Evolutionary conservation across 2,329 filamentous ascomycete species (phyloP), one percentile per base, ranked within the genome.

Genomic region (Epichloe aotearoae): DNA sequence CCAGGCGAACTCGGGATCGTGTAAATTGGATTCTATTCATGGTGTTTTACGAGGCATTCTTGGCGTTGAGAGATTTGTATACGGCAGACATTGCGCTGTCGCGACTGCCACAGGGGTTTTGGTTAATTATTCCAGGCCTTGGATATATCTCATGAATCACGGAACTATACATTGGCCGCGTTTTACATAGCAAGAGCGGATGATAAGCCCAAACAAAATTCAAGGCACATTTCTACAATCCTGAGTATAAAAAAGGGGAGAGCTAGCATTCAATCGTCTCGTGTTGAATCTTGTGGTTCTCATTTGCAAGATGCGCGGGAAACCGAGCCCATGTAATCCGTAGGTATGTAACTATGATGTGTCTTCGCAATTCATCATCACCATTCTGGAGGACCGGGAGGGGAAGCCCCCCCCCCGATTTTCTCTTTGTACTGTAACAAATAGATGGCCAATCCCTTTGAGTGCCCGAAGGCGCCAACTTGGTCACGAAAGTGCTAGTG

Each of bases 1-100:
- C 36, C 11, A 19, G 50, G 43, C 26, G 40, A 51, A 45, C 44
- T 51, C 56, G 40, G 5, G 36, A 3, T 30, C 40, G 38, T n/a
- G 47, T 49, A 38, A 26, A 23, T 54, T 33, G 11, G 19, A 7
- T 42, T 46, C 15, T 12, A 37, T 47, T 15, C 20, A 44, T 36
- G 30, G 17, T 37, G 30, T 38, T 48, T 5, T 45, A 33, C 8
- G 39, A 26, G 11, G 34, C 14, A 33, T 46, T 46, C 30, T 46
- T 37, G 20, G 46, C 15, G 50, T 39, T 47, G 42, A 33, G 47
- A 5, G 19, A 45, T 20, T 33, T 43, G 10, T 42, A 40, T 20
- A 37, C 19, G 10, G 38, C 33, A 33, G 11, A n/a, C n/a, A 41
- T 19, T 33, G 46, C 11, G 23, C 37, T 40, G 11, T 48, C 15